Base-by-base conservation (phyloP, 306 rosid genomes). In the Glycine soja region DNA sequence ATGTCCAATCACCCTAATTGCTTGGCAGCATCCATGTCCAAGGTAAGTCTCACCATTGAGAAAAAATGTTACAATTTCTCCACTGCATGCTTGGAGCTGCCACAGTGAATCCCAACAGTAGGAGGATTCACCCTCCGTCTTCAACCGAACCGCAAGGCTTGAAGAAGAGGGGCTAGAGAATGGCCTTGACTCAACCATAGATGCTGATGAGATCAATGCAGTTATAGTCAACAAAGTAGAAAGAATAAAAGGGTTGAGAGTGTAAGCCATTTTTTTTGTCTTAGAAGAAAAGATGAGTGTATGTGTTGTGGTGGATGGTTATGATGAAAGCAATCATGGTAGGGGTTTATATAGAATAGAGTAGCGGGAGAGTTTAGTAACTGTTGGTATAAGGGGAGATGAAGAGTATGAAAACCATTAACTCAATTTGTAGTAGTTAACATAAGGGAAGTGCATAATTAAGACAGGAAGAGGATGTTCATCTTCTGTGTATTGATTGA, bases 61-160 rank as follows among this genome's bases (percentile, higher is more conserved):
- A 40, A 65, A 38, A 15, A 65, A 65, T n/a, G 71, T 65, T 38
- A 65, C 18, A n/a, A 65, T 65, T 40, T 65, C 71, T 6, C 71
- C 71, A n/a, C 12, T 65, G 30, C 71, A 65, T 38, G 71, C 71
- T 40, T 65, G 71, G 5, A 65, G 71, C 12, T 64, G 50, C 48
- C 48, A 65, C 1, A 65, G 24, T 40, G 71, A 65, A 2, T 65
- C 71, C 71, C 71, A 65, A 65, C 71, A 65, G 13, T 65, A 3
- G 10, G 71, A 65, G 12, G 71, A 30, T 9, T 40, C 71, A 14
- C 50, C 71, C 51, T 64, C 70, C 4, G 38, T 4, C 70, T 64
- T 64, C 47, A 64, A 38, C 19, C 70, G 10, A 64, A 14, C 13
- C 13, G 48, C 70, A 13, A 64, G 47, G 68, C 68, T 62, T 62